Percentiles rank a stretch among this genome's conserved stretches.
phyloP scores from a whole-genome alignment of 805 yeast genomes.

The Candida ponderosae region DNA sequence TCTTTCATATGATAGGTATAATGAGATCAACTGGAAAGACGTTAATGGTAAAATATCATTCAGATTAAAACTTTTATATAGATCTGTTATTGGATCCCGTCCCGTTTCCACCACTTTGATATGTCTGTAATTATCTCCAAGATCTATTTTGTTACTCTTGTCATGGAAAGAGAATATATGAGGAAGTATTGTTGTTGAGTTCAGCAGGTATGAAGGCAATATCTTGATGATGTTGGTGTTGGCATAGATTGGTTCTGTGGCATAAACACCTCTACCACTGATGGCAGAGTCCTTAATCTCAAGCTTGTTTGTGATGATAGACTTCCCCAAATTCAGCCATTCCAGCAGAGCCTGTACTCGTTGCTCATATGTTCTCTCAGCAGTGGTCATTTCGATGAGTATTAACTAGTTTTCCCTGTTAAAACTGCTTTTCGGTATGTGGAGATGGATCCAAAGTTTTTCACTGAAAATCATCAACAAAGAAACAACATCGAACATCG shows the following conservation, averaged over 20 bases:
- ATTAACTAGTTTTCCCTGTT: no score
- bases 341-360: background rate
- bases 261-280: slow-evolving; percentile 61
- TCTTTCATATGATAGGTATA: slow-evolving; percentile 41
- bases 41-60: slow-evolving; percentile 34
- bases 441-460: no score
- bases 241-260: slow-evolving; percentile 26
- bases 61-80: slow-evolving; percentile 9
- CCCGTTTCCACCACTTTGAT: slow-evolving; percentile 10
- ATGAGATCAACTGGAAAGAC: slow-evolving; percentile 52
- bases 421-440: no score
- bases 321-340: slow-evolving; percentile 4
- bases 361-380: background rate
- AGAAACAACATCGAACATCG: no score
- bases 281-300: slow-evolving; percentile 31
- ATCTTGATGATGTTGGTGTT: slow-evolving; percentile 45
- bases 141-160: slow-evolving; percentile 6
- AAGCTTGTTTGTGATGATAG: slow-evolving; percentile 32
- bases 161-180: slow-evolving; percentile 32
- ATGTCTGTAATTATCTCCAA: slow-evolving; percentile 5
- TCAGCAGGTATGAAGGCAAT: slow-evolving; percentile 51
- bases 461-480: no score
- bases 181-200: slow-evolving; percentile 42
- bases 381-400: background rate
- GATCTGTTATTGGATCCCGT: slow-evolving; percentile 7